These are phyloP conservation scores for Ganoderma sinense DNA, from an alignment of 1,284 basidiomycete genomes.

Conservation along the genomic window DNA sequence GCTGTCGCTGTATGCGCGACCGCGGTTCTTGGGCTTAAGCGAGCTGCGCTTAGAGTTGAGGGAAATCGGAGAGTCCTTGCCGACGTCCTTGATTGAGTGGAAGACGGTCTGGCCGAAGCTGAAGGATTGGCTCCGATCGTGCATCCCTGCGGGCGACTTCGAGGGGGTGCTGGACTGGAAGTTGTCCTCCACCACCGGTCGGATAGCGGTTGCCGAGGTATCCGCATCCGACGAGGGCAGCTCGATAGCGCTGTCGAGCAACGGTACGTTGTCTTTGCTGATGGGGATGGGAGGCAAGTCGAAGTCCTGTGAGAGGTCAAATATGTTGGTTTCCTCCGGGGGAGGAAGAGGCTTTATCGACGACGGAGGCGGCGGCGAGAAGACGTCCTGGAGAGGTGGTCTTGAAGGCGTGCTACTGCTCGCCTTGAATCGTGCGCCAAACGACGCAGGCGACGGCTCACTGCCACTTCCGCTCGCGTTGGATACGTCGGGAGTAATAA, in stretches of 20 bases:
- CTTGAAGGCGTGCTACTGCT: conserved; percentile 33
- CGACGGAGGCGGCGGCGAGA: conserved; percentile 38
- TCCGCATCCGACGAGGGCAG: conserved; percentile 43
- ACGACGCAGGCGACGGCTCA: conserved; percentile 41
- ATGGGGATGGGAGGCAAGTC: conserved; percentile 57
- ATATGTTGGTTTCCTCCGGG: conserved; percentile 51
- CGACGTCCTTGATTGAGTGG: conserved; percentile 40
- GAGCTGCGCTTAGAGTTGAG: conserved; percentile 39
- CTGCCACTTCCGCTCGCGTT: conserved; percentile 47
- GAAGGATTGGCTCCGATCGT: conserved; percentile 61
- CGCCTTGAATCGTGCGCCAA: conserved; percentile 22
- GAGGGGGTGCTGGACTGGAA: conserved; percentile 21
- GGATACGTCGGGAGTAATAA: conserved; percentile 70
- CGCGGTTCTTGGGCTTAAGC: conserved; percentile 45
- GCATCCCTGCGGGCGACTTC: conserved; percentile 22
- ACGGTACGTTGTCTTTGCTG: conserved; percentile 45
- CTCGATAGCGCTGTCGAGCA: conserved; percentile 54
- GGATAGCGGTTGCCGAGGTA: conserved; percentile 19
- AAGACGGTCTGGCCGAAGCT: conserved; percentile 69
- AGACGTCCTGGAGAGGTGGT: conserved; percentile 41
- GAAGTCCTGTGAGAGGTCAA: conserved; percentile 58
- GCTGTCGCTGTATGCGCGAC: conserved; percentile 66
- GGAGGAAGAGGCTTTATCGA: conserved; percentile 43
- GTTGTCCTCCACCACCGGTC: conserved; percentile 15
- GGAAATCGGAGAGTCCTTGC: conserved; percentile 25